Conservation (phyloP, 2,329 filamentous ascomycete genomes). For the Cladosporium cucumerinum region DNA sequence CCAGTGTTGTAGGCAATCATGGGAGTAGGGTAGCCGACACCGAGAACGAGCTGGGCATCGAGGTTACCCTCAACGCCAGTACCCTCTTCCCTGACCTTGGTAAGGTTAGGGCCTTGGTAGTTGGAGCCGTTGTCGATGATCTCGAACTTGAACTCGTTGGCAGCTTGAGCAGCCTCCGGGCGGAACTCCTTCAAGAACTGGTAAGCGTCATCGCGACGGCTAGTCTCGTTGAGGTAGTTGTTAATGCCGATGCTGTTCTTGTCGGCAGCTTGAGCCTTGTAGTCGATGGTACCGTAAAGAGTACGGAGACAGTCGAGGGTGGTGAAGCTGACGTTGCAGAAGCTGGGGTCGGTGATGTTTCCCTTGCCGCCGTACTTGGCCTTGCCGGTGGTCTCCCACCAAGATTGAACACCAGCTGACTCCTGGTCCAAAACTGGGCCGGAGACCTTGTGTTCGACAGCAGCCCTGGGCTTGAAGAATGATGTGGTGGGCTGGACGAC, state of each 20-base stretch:
- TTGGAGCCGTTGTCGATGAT: slow-evolving; percentile 55
- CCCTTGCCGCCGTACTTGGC: slow-evolving; percentile 18
- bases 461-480: slow-evolving; percentile 48
- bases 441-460: slow-evolving; percentile 12
- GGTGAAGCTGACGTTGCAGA: slow-evolving; percentile 52
- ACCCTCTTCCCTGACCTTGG: slow-evolving; percentile 1
- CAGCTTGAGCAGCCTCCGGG: slow-evolving; percentile 46
- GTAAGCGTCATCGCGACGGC: slow-evolving; percentile 54
- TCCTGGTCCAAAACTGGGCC: slow-evolving; percentile 30
- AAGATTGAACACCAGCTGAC: slow-evolving; percentile 20
- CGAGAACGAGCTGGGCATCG: slow-evolving; percentile 60
- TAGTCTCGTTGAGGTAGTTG: slow-evolving; percentile 48
- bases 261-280: slow-evolving; percentile 43
- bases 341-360: slow-evolving; percentile 25
- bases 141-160: slow-evolving; percentile 55
- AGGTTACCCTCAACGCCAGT: slow-evolving; percentile 58
- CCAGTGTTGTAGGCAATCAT: slow-evolving; percentile 59
- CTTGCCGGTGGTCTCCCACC: slow-evolving; percentile 24
- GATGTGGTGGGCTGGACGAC: slow-evolving; percentile 60
- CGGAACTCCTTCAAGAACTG: slow-evolving; percentile 56
- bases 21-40: slow-evolving; percentile 53
- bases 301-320: slow-evolving; percentile 54
- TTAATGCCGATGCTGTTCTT: slow-evolving; percentile 47
- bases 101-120: slow-evolving; percentile 42
- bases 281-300: slow-evolving; percentile 54